Evolutionary conservation across 2,329 filamentous ascomycete species (phyloP), one percentile per base, ranked within the genome.

Genomic region (Huntiella savannae): DNA sequence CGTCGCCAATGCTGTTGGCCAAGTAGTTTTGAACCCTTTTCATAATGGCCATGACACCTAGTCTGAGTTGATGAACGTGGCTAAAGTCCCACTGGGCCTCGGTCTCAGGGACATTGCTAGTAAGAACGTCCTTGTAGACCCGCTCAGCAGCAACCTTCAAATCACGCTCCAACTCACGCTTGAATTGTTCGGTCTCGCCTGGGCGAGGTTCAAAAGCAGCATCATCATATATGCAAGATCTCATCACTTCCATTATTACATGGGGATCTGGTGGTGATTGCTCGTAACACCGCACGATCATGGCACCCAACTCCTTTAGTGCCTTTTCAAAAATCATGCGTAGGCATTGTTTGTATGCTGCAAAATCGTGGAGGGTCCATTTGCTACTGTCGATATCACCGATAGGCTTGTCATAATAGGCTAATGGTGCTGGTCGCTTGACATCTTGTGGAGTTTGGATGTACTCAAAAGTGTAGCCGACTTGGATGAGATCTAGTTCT

Each of bases 11-110:
- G 39, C 43, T 46, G 49, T 81, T 91, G 55, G 82, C 88, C 55
- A 77, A 77, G 62, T 94, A 98, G 63, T 96, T 96, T 60, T 86
- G 80, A 44, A 95, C 92, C 58, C 80, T 83, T 55, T 93, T 79
- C 52, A 82, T 84, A 32, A 95, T 69, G 53, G 83, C 86, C 42
- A 85, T 79, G 4, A 96, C 84, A 1, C 77, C 76, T 58, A 91
- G 84, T 12, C 87, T 86, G 17, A 98, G 73, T 56, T 87, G 76
- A 49, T 95, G 85, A 48, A 96, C 80, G 60, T 96, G 84, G 52
- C 74, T 81, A 58, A 93, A 88, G 54, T 95, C 77, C 87, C 91
- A 95, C 43, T 83, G 72, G 52, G 86, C 77, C 54, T 84, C 79
- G 47, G 79, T 74, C 33, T 81, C 72, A 1, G 87, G 86, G 1